Conservation (phyloP, 176 grass and related monocot species). For the Elymus sibiricus region DNA sequence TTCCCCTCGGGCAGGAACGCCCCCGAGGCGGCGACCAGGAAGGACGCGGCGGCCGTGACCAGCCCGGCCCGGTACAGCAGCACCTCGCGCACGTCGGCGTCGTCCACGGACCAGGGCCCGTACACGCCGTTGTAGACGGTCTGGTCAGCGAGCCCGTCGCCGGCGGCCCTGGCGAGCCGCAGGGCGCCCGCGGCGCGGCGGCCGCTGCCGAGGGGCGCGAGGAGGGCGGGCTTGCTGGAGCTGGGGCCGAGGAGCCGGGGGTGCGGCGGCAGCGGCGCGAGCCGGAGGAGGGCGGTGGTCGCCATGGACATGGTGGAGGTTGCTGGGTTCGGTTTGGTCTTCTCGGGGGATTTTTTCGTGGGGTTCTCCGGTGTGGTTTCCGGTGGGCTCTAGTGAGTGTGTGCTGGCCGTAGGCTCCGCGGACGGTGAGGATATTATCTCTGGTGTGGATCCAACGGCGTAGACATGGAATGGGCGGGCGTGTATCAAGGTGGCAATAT, state of each 20-base stretch:
- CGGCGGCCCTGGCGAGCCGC: neutral
- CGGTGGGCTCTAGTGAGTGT: neutral
- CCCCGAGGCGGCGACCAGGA: constrained; percentile 49
- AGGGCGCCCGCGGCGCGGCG: neutral
- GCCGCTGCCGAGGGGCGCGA: neutral
- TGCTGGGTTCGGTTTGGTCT: neutral
- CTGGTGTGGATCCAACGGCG: neutral
- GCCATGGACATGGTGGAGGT: neutral
- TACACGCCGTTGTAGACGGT: constrained; percentile 64
- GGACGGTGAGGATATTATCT: neutral
- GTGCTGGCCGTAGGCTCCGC: neutral
- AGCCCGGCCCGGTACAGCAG: constrained; percentile 76
- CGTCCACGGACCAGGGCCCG: constrained; percentile 77
- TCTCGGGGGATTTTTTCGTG: neutral
- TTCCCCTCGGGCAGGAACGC: constrained; percentile 64
- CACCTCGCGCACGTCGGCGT: constrained; percentile 71
- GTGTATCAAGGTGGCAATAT: too few species aligned
- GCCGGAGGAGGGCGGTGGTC: neutral
- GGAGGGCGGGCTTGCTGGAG: neutral
- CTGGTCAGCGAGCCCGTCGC: neutral
- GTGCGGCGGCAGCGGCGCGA: neutral
- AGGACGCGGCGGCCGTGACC: constrained; percentile 56
- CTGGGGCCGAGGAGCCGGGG: neutral
- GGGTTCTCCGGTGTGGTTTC: neutral
- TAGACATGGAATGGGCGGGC: too few species aligned